A percentile compares a stretch with the other conserved stretches of the same genome.
These are phyloP conservation scores for Termitomyces sp. DNA, from an alignment of 768 basidiomycete species.

Conservation along the genomic window DNA sequence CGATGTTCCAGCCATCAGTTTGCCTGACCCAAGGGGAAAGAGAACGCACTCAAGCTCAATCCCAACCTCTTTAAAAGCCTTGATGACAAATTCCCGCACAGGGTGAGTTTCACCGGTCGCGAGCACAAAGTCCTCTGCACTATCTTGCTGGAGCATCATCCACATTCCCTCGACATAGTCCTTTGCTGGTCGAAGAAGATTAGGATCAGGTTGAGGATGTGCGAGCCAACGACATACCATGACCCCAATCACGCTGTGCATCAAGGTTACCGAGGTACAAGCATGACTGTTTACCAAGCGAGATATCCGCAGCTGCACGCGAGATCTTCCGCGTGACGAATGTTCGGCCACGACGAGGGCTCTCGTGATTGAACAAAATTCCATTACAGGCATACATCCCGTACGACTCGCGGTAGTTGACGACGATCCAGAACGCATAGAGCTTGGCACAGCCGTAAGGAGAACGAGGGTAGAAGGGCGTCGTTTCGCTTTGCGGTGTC, in stretches of 20 bases:
- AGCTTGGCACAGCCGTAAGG: slow-evolving; percentile 97
- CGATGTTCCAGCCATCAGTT: not conserved
- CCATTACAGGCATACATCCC: slow-evolving; percentile 97
- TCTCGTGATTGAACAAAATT: slow-evolving; percentile 98
- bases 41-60: slow-evolving; percentile 56
- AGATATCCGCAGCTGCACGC: slow-evolving; percentile 89
- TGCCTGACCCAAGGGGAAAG: not conserved
- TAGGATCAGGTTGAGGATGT: not conserved
- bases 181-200: slow-evolving; percentile 41
- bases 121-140: slow-evolving; percentile 86
- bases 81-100: slow-evolving; percentile 90
- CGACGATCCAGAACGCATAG: slow-evolving; percentile 86
- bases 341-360: slow-evolving; percentile 88
- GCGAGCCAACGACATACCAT: slow-evolving; percentile 49
- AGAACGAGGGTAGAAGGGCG: slow-evolving; percentile 97
- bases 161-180: slow-evolving; percentile 99
- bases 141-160: slow-evolving; percentile 87
- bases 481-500: slow-evolving; percentile 92
- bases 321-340: slow-evolving; percentile 97
- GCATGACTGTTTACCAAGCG: slow-evolving; percentile 82
- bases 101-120: slow-evolving; percentile 95
- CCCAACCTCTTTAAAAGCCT: slow-evolving; percentile 68
- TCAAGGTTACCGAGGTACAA: slow-evolving; percentile 94
- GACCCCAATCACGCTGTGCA: slow-evolving; percentile 96
- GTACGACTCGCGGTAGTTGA: slow-evolving; percentile 93